Base-by-base conservation (phyloP, 2,329 filamentous ascomycete genomes). In the Dendryphion nanum region DNA sequence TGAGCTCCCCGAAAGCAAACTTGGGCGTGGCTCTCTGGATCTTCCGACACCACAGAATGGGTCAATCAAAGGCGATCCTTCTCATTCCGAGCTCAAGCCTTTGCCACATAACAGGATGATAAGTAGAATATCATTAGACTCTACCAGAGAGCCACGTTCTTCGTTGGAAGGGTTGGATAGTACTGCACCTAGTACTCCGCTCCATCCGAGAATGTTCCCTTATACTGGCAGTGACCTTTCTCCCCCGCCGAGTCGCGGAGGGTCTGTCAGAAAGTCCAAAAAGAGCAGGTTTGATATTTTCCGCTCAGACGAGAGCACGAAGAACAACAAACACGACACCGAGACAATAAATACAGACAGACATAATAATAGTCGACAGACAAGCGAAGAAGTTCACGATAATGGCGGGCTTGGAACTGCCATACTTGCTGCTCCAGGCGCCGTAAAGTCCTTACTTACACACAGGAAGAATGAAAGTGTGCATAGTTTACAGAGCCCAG, bases 251-350 rank as follows among this genome's bases (percentile, higher is more conserved):
- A 67, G 65, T 38, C 64, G 56, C 32, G 50, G 44, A 23, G 49
- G 41, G 3, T 66, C 61, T 30, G 46, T 53, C 18, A 57, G 57
- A 26, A 68, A 66, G 38, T 44, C 60, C 0, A 67, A 61, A 36
- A 61, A 64, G 33, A 61, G 58, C 40, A 67, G 61, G 39, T 40
- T 72, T 10, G 62, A 68, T 24, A 51, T 67, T n/a, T 68, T 72
- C 37, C 67, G 68, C 33, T 62, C 63, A 5, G 60, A 65, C 6
- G 51, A 55, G 18, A 61, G 48, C 30, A 59, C 52, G 13, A 67
- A 68, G 39, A 57, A 63, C 4, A 47, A 59, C 26, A 46, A 42
- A 20, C 38, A 47, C 8, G 55, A 59, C 10, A 44, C 41, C 21
- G 50, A 53, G 8, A 42, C 47, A 8, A 41, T 50, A 29, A 42